Percentiles rank a stretch among this genome's conserved stretches.
Conservation (phyloP, 2,329 filamentous ascomycete species). For the Curvularia verruculosa region DNA sequence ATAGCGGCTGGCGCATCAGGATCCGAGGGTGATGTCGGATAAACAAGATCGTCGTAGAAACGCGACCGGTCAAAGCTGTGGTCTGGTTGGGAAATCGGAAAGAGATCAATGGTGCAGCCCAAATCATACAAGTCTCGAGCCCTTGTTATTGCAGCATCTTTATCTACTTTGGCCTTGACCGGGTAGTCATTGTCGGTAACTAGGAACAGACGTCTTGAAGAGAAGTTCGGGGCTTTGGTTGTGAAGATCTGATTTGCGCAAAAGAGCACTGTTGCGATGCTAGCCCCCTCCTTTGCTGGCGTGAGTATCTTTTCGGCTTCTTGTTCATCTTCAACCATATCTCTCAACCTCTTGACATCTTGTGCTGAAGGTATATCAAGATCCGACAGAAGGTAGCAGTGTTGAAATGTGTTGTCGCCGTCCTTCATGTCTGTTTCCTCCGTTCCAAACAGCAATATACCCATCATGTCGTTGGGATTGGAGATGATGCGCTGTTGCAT, state of each 20-base stretch:
- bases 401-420: slow-evolving; percentile 71
- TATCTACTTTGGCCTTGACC: slow-evolving; percentile 70
- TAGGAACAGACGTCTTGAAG: slow-evolving; percentile 89
- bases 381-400: slow-evolving; percentile 90
- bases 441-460: slow-evolving; percentile 89
- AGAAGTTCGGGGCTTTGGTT: slow-evolving; percentile 91
- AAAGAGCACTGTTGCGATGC: slow-evolving; percentile 89
- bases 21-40: slow-evolving; percentile 69
- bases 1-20: slow-evolving; percentile 69
- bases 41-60: slow-evolving; percentile 97
- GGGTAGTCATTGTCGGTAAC: slow-evolving; percentile 95
- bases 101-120: slow-evolving; percentile 88
- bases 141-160: slow-evolving; percentile 78
- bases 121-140: slow-evolving; percentile 96
- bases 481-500: slow-evolving; percentile 99
- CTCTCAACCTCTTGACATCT: slow-evolving; percentile 81
- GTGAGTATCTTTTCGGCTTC: slow-evolving; percentile 71
- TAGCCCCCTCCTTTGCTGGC: slow-evolving; percentile 71
- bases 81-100: slow-evolving; percentile 78
- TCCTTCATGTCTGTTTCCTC: slow-evolving; percentile 65
- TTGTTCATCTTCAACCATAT: slow-evolving; percentile 78
- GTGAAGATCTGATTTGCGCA: slow-evolving; percentile 97
- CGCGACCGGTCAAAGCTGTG: slow-evolving; percentile 78
- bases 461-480: slow-evolving; percentile 96
- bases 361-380: slow-evolving; percentile 85